A percentile compares a stretch with the other conserved stretches of the same genome.
phyloP scores from a whole-genome alignment of 140 eudicot genomes.

The Senecio squalidus region DNA sequence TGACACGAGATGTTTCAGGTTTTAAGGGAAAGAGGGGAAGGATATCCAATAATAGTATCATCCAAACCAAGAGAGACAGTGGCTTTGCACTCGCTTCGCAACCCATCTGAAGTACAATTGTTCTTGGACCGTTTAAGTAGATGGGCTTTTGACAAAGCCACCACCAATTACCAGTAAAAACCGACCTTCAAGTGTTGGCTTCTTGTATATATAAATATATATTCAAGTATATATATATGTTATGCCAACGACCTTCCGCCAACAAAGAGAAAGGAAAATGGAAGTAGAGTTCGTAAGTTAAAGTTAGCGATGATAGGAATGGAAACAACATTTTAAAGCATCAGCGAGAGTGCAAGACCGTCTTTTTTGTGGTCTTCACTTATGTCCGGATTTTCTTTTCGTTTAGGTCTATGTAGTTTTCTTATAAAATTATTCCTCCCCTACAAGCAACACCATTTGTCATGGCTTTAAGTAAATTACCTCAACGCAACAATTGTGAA shows the following conservation, averaged over 20 bases:
- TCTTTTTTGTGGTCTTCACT: constrained; percentile 22
- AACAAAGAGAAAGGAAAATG: background rate
- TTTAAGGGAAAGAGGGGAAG: constrained; percentile 45
- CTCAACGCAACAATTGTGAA: no score
- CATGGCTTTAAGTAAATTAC: no score
- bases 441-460: background rate
- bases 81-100: constrained; percentile 73
- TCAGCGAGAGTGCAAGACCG: constrained; percentile 21
- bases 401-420: background rate
- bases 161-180: background rate
- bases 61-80: constrained; percentile 55
- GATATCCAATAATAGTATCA: constrained; percentile 65
- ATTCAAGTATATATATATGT: constrained; percentile 1
- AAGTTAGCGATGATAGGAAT: constrained; percentile 7
- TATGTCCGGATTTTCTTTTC: constrained; percentile 19
- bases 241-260: constrained; percentile 9
- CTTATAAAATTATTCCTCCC: no score
- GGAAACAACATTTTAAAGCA: constrained; percentile 8
- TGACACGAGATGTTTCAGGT: constrained; percentile 52
- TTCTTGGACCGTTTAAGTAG: constrained; percentile 56
- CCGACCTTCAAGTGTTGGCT: constrained; percentile 17
- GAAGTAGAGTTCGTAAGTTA: constrained; percentile 11
- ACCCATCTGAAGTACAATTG: constrained; percentile 60
- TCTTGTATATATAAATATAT: constrained; percentile 25
- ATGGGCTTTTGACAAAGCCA: constrained; percentile 35